Evolutionary conservation across 352 stramenopile species (phyloP), one percentile per base, ranked within the genome.

Genomic region (Pythium rishiriense): DNA sequence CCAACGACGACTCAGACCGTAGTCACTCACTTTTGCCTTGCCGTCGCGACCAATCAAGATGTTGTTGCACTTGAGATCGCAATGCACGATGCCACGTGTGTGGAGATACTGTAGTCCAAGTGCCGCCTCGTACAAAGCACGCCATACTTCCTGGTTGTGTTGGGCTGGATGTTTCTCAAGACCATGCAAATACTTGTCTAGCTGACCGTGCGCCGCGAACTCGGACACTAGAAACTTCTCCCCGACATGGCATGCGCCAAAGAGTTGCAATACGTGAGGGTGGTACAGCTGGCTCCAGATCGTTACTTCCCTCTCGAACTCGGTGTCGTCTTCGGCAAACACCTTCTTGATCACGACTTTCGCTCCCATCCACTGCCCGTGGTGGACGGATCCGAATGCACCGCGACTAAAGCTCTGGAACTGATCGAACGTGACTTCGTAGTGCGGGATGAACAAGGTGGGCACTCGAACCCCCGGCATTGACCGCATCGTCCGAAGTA

Each of bases 51-150:
- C 79, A 74, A 68, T 22, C 12, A 63, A 33, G 12, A 68, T 58
- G 21, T 68, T 68, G 35, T 68, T 58, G 53, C 62, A 62, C 53
- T 68, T 68, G 24, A 68, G 47, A 26, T 68, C 52, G 17, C 62
- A 48, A 12, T 68, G 61, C 14, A 95, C 63, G 28, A 83, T 63
- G 6, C 62, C 65, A 28, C 73, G 58, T 15, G 48, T 48, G 64
- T 97, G 88, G 15, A 97, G 68, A 51, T 92, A 96, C 29, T 66
- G 52, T 4, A 97, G 60, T 0, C 84, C 90, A 19, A 83, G 35
- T 3, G 75, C 71, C 0, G 75, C 73, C 42, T 86, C 66, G 54
- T 79, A 72, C 26, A 88, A 72, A 1, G 60, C 55, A 1, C 46
- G 55, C 65, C 68, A 76, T 12, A 77, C 39, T 22, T 65, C 47